Percentiles rank a stretch among this genome's conserved stretches.
These are phyloP conservation scores for Cytospora schulzeri DNA, from an alignment of 2,329 filamentous ascomycete species.

Conservation along the genomic window DNA sequence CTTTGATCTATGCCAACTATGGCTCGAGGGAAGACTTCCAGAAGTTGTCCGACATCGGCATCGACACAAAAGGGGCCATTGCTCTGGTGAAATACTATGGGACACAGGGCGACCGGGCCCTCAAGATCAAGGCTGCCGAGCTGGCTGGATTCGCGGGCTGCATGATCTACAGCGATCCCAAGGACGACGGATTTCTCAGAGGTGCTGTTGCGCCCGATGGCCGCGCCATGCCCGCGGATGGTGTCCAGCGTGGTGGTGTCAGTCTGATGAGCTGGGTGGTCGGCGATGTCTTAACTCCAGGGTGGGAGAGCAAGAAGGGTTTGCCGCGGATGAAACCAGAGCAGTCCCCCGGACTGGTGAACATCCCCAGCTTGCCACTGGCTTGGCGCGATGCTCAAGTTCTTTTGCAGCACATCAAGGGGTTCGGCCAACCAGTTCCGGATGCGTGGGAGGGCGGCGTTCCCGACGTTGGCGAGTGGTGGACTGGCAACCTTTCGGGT, in stretches of 20 bases:
- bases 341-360: slow-evolving; percentile 71
- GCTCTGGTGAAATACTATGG: slow-evolving; percentile 82
- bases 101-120: slow-evolving; percentile 67
- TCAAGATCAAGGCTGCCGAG: slow-evolving; percentile 91
- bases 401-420: slow-evolving; percentile 74
- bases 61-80: slow-evolving; percentile 78
- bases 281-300: slow-evolving; percentile 90
- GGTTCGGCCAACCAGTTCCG: slow-evolving; percentile 70
- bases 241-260: slow-evolving; percentile 81
- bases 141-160: slow-evolving; percentile 83
- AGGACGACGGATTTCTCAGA: slow-evolving; percentile 76
- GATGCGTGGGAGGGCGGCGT: slow-evolving; percentile 76
- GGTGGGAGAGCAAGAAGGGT: slow-evolving; percentile 71
- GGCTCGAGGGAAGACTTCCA: slow-evolving; percentile 84
- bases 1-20: slow-evolving; percentile 89
- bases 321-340: slow-evolving; percentile 68
- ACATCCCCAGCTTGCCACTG: slow-evolving; percentile 88
- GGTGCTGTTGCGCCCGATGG: slow-evolving; percentile 76
- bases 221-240: slow-evolving; percentile 77
- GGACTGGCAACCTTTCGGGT: slow-evolving; percentile 75
- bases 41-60: slow-evolving; percentile 66
- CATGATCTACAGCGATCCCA: slow-evolving; percentile 89
- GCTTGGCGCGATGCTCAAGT: slow-evolving; percentile 86
- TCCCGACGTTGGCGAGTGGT: slow-evolving; percentile 77
- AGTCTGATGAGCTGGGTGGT: slow-evolving; percentile 80